A percentile compares a stretch with the other conserved stretches of the same genome.
Conservation (phyloP, 148 eudicot genomes). For the Cornus florida region DNA sequence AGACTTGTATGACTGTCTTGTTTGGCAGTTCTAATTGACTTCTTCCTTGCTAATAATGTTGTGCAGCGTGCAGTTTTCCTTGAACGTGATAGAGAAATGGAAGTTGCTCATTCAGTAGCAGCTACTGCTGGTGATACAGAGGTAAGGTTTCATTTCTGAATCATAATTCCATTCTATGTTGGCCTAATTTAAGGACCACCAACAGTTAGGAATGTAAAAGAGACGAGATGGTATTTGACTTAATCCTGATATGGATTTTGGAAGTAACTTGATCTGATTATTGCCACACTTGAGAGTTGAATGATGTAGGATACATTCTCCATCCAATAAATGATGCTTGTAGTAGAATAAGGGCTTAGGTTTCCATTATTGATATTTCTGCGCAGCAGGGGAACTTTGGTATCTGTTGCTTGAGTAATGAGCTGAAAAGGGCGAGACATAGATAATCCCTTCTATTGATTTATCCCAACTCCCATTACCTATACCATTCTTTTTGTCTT, state of each 20-base stretch:
- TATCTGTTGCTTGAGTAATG: background rate
- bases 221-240: background rate
- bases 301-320: background rate
- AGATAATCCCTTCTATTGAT: background rate
- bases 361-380: background rate
- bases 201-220: background rate
- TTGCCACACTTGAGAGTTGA: background rate
- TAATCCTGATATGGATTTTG: background rate
- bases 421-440: background rate
- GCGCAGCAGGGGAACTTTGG: background rate
- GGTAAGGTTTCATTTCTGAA: constrained; percentile 34
- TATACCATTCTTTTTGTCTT: background rate
- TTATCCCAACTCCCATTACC: background rate
- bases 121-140: constrained; percentile 94
- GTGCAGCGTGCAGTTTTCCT: constrained; percentile 88
- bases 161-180: no score
- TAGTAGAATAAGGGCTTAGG: background rate
- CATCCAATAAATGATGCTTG: background rate
- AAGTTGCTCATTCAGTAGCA: constrained; percentile 90
- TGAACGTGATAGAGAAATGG: constrained; percentile 91
- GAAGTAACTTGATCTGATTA: background rate
- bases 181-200: background rate
- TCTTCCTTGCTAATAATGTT: background rate
- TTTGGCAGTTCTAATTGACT: background rate
- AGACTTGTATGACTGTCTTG: background rate